A percentile compares a stretch with the other conserved stretches of the same genome.
These are phyloP conservation scores for Rhodotorula paludigena DNA, from an alignment of 768 basidiomycete species.

Conservation along the genomic window DNA sequence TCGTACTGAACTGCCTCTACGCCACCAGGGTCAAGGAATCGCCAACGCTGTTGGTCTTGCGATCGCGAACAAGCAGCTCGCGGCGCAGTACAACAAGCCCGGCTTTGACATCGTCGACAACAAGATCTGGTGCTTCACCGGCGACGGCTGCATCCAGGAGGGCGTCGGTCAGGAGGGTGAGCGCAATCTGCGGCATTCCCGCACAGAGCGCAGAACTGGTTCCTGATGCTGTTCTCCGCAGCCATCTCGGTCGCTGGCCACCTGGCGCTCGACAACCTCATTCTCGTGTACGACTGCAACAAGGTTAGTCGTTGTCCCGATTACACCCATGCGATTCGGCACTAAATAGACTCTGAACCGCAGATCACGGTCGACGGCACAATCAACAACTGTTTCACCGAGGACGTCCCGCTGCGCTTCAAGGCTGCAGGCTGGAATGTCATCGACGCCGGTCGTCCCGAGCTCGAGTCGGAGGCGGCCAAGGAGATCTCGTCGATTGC, in stretches of 20 bases:
- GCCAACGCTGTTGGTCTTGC: conserved; percentile 87
- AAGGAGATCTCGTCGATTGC: conserved; percentile 64
- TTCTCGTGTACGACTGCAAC: conserved; percentile 91
- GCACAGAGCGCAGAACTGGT: too few relatives aligned
- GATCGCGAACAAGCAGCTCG: conserved; percentile 82
- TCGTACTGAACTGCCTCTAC: background rate
- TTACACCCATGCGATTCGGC: too few relatives aligned
- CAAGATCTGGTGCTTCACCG: conserved; percentile 68
- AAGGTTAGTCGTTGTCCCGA: conserved; percentile 48
- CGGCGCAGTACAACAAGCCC: conserved; percentile 77
- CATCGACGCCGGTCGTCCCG: conserved; percentile 71
- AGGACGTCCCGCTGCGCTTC: conserved; percentile 81
- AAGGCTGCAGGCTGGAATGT: conserved; percentile 89
- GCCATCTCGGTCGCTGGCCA: conserved; percentile 50
- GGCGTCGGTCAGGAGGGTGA: conserved; percentile 82
- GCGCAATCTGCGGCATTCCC: background rate
- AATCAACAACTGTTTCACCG: conserved; percentile 85
- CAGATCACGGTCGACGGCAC: conserved; percentile 88
- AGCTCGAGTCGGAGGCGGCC: conserved; percentile 65
- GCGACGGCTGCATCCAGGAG: conserved; percentile 94
- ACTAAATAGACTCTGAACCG: background rate
- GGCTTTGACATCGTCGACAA: conserved; percentile 55
- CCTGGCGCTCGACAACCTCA: conserved; percentile 81
- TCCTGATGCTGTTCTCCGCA: background rate
- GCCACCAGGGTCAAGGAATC: conserved; percentile 55